Base-by-base conservation (phyloP, 2,329 filamentous ascomycete genomes). In the Xylaria sp. region DNA sequence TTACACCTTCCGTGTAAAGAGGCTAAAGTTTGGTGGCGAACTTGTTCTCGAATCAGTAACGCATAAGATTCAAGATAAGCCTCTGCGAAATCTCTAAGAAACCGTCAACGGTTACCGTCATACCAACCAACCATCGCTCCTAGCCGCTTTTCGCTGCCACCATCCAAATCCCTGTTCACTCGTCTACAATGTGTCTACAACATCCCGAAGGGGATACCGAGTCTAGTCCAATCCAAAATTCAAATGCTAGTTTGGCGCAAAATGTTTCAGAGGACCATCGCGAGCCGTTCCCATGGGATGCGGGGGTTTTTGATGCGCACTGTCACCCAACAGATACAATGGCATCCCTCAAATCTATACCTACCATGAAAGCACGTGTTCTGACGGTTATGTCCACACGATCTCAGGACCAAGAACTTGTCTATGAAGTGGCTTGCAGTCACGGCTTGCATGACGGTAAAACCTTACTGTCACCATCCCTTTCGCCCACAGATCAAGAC, bases 281-380 rank as follows among this genome's bases (percentile, higher is more conserved):
- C 36, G 77, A 79, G 63, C 76, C 80, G 31, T 90, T 90, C 73
- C 92, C 92, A 13, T 94, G 92, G 92, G 84, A 90, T 65, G 79
- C 90, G 38, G 90, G 90, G 58, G 83, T 93, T 68, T 92, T 86
- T 77, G 93, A 96, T 77, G 92, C 93, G 26, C 93, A 96, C 82
- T 95, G 93, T 79, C 93, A 96, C 77, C 92, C 92, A 4, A 95
- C 92, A 33, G 92, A 95, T 79, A 93, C 89, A 23, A 90, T 93
- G 86, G 80, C 84, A 49, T 88, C 85, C 20, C 80, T 92, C 58
- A 73, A 83, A 11, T 79, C 78, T 13, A 89, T 95, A 48, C 81
- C 87, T 11, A 74, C 74, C 11, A 94, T 95, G 92, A 87, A 87
- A 69, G 85, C 91, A 26, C 84, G 87, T 28, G 83, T 84, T 11